A percentile compares a stretch with the other conserved stretches of the same genome.
These are phyloP conservation scores for Nigrograna mackinnonii DNA, from an alignment of 2,329 filamentous ascomycete genomes.

Conservation along the genomic window DNA sequence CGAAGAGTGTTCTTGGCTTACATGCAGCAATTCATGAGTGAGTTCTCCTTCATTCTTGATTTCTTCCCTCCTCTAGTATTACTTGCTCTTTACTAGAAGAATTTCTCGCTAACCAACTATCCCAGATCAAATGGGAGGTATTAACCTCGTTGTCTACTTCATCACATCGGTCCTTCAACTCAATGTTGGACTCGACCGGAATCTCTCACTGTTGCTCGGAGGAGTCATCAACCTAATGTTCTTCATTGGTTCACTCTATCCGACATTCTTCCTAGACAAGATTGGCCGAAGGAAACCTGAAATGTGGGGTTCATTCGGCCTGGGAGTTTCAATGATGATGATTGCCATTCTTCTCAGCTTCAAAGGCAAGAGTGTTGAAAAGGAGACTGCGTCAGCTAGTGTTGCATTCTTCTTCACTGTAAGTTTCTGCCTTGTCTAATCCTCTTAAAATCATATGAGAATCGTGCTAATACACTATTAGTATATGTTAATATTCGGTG, in stretches of 20 bases:
- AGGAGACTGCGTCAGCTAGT: slow-evolving; percentile 48
- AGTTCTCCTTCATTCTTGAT: too few relatives aligned
- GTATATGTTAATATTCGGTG: slow-evolving; percentile 49
- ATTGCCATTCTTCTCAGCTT: slow-evolving; percentile 44
- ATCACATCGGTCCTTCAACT: slow-evolving; percentile 30
- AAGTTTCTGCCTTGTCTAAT: neutral
- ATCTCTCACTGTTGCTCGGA: slow-evolving; percentile 37
- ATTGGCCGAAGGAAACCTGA: slow-evolving; percentile 48
- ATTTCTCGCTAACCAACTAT: slow-evolving; percentile 52
- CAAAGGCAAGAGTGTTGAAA: slow-evolving; percentile 19
- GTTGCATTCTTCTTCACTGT: slow-evolving; percentile 29
- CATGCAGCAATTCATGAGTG: slow-evolving; percentile 11
- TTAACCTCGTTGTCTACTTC: slow-evolving; percentile 50
- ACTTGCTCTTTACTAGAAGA: too few relatives aligned
- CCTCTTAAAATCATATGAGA: neutral
- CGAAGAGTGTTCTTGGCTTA: slow-evolving; percentile 50
- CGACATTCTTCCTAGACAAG: slow-evolving; percentile 15
- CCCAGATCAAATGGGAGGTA: slow-evolving; percentile 50
- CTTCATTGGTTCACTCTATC: slow-evolving; percentile 32
- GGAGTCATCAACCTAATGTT: slow-evolving; percentile 46
- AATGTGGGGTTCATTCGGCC: slow-evolving; percentile 45
- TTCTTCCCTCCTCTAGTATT: too few relatives aligned
- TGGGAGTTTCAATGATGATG: slow-evolving; percentile 33
- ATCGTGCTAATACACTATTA: slow-evolving; percentile 12
- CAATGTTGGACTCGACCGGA: slow-evolving; percentile 35